Evolutionary conservation across 345 rosid species (phyloP), one percentile per base, ranked within the genome.

Genomic region (Moricandia arvensis): DNA sequence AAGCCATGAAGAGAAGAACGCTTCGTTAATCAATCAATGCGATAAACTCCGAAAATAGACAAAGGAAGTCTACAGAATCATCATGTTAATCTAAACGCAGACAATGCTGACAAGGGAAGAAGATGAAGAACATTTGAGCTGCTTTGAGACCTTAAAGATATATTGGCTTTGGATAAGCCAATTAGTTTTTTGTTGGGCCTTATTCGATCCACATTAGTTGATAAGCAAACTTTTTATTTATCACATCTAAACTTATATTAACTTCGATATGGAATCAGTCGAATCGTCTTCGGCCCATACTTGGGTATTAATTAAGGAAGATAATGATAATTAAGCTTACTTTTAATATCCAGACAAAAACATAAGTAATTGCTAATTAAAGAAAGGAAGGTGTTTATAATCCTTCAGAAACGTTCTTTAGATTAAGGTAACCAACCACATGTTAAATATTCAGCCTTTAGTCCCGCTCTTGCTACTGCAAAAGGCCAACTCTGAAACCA

Each of bases 401-500:
- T n/a, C 69, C 34, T 5, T 16, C 4, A 34, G 4, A 3, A 27
- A 49, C 31, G 18, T 43, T 33, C 53, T 31, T 29, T 66, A 29
- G 43, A 43, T 41, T 18, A 54, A 55, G 65, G 24, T 65, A 29
- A 57, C 76, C 5, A 29, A 57, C 76, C 5, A 35, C 53, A 63
- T 59, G 72, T 75, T 59, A 12, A n/a, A 11, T 61, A 57, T 29
- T 75, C 68, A 77, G 63, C 47, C 17, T 47, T 59, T 27, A 3
- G 72, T 62, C 53, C 2, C 45, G 63, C 9, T 71, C 18, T 58
- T 58, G 63, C 21, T 64, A 57, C 29, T 49, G 18, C 83, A 43
- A 35, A 95, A 83, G 5, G 86, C 96, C 80, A 92, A 78, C 76
- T 95, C 96, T 27, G 97, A 86, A 76, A 86, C 98, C 76, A 95